Evolutionary conservation across 306 rosid genomes (phyloP), one percentile per base, ranked within the genome.

Genomic region (Carpinus viminea): DNA sequence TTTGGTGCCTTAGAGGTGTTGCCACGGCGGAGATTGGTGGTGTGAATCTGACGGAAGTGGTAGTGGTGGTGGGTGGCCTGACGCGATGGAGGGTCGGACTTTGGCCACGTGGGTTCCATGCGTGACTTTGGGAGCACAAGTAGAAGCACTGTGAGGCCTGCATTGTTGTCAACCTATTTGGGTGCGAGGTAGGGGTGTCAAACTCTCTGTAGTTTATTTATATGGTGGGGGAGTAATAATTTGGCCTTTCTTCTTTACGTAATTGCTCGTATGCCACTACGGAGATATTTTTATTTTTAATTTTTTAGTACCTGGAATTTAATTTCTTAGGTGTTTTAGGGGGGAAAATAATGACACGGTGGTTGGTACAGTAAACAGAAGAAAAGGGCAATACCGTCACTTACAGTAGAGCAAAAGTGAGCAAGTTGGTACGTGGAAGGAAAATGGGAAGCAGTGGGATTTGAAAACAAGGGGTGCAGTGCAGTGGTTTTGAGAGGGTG

Each of bases 391-490:
- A 9, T 68, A n/a, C 43, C 3, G 82, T 60, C 57, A 74, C 21
- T 73, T 45, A 3, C 8, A 12, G 15, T 15, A 12, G 0, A 34
- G 8, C 17, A 15, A 1, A 4, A 38, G 24, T 47, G 9, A 11
- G 24, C 7, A 46, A 10, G 41, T 34, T 64, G 2, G 51, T 34
- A 53, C 17, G 34, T 51, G 43, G 5, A 48, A 6, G 34, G 4
- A 2, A 17, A n/a, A 65, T 78, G 74, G 74, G 69, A 13, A 70
- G 52, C 24, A 9, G 54, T 28, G 79, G 72, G 53, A 68, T 53
- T 54, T 61, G 3, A 82, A 89, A 78, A 68, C 86, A 61, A 57
- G 76, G 90, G 90, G 88, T 76, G 87, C 88, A 68, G 83, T 84
- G 87, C 88, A 68, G 83, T 84, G 87, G 92, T 89, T 82, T 88